phyloP scores from a whole-genome alignment of 1,284 basidiomycete species.

The Erythrobasidium hasegawianum region DNA sequence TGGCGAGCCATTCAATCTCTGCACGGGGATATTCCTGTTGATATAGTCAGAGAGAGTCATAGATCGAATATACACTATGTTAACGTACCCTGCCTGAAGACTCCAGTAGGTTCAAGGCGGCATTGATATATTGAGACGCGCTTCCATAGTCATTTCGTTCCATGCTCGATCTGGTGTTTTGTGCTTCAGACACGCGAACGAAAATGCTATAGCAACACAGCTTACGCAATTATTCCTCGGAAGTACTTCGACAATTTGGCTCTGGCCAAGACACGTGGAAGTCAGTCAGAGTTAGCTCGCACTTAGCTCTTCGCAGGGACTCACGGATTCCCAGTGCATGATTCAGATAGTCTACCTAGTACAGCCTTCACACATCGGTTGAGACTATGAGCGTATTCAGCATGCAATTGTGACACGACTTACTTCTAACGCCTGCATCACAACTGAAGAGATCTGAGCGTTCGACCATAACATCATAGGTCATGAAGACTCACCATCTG shows the following conservation, averaged over 20 bases:
- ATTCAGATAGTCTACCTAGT: background rate
- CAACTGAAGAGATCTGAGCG: background rate
- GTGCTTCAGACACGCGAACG: no score
- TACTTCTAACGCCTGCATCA: conserved; percentile 7
- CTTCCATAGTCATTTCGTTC: conserved; percentile 2
- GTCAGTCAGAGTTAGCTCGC: no score
- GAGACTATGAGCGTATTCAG: no score
- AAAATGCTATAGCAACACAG: no score
- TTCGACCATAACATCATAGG: no score
- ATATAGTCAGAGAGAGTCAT: no score
- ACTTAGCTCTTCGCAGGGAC: no score
- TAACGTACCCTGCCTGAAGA: background rate
- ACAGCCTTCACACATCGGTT: conserved; percentile 2
- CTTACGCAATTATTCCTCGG: conserved; percentile 12
- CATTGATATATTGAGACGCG: background rate
- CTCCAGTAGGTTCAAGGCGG: conserved; percentile 2
- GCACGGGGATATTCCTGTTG: conserved; percentile 5
- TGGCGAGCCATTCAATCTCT: conserved; percentile 20
- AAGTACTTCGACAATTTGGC: conserved; percentile 3
- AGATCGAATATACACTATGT: no score
- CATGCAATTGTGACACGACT: no score
- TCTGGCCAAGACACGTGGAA: no score
- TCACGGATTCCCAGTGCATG: background rate
- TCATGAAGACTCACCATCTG: background rate
- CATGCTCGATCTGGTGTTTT: background rate